A percentile compares a stretch with the other conserved stretches of the same genome.
phyloP scores from a whole-genome alignment of 2,329 filamentous ascomycete genomes.

The Fusarium sulawesiense region DNA sequence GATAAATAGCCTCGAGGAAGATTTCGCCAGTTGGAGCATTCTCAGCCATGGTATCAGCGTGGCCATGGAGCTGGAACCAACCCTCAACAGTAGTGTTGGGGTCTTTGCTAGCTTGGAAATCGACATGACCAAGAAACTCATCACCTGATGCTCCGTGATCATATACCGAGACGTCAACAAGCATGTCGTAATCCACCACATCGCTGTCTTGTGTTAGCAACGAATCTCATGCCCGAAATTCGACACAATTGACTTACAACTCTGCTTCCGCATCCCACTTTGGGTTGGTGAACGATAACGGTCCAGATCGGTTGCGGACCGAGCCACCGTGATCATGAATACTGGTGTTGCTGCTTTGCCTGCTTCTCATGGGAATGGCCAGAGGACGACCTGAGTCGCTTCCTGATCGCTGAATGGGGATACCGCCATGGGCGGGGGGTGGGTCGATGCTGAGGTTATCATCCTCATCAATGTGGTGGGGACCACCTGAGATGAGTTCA shows the following conservation, averaged over 20 bases:
- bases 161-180: conserved; percentile 94
- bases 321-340: conserved; percentile 70
- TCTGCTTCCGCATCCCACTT: conserved; percentile 96
- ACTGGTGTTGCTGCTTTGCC: conserved; percentile 96
- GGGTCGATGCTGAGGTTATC: conserved; percentile 62
- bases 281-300: conserved; percentile 77
- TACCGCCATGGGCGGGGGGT: conserved; percentile 60
- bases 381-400: conserved; percentile 86
- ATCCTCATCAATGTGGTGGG: conserved; percentile 72
- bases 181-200: conserved; percentile 89
- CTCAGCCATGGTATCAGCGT: conserved; percentile 76
- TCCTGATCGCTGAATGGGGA: conserved; percentile 75
- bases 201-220: conserved; percentile 70
- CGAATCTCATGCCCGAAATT: background rate
- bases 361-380: conserved; percentile 96
- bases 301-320: conserved; percentile 68
- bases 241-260: conserved; percentile 74
- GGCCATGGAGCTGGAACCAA: conserved; percentile 85
- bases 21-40: conserved; percentile 88
- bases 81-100: conserved; percentile 79
- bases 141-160: conserved; percentile 84
- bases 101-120: conserved; percentile 76
- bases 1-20: conserved; percentile 85
- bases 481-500: conserved; percentile 92
- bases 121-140: conserved; percentile 90